Percentiles rank a stretch among this genome's conserved stretches.
phyloP scores from a whole-genome alignment of 1,284 basidiomycete species.

The Athelia psychrophila region DNA sequence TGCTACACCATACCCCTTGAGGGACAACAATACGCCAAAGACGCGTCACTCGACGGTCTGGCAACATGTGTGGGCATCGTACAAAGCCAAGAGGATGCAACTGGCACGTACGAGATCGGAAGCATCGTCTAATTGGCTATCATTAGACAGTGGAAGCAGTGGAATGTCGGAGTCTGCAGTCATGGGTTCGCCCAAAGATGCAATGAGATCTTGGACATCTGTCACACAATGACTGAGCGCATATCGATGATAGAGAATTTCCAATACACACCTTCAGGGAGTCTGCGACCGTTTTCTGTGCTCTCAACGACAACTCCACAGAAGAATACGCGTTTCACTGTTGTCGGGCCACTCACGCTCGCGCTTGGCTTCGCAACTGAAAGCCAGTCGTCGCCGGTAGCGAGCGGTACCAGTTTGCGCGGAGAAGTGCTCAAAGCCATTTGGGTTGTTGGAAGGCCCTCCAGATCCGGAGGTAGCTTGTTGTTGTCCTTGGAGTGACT shows the following conservation, averaged over 20 bases:
- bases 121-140: conserved; percentile 28
- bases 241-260: background rate
- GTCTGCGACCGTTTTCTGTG: conserved; percentile 59
- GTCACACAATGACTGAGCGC: conserved; percentile 9
- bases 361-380: conserved; percentile 31
- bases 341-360: conserved; percentile 33
- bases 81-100: conserved; percentile 36
- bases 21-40: background rate
- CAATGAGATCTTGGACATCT: conserved; percentile 79
- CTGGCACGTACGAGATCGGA: no score
- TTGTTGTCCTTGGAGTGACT: background rate
- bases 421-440: conserved; percentile 57
- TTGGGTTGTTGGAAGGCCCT: background rate
- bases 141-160: conserved; percentile 38
- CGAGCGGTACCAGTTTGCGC: conserved; percentile 67
- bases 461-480: background rate
- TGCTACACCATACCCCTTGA: no score
- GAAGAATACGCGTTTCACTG: conserved; percentile 75
- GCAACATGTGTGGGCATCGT: background rate
- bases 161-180: conserved; percentile 39
- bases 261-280: conserved; percentile 59
- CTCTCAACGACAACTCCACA: conserved; percentile 82
- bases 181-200: conserved; percentile 69
- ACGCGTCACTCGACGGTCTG: background rate
- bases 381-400: conserved; percentile 56